A percentile compares a stretch with the other conserved stretches of the same genome.
Conservation (phyloP, 2,329 filamentous ascomycete genomes). For the Neopestalotiopsis rosae region DNA sequence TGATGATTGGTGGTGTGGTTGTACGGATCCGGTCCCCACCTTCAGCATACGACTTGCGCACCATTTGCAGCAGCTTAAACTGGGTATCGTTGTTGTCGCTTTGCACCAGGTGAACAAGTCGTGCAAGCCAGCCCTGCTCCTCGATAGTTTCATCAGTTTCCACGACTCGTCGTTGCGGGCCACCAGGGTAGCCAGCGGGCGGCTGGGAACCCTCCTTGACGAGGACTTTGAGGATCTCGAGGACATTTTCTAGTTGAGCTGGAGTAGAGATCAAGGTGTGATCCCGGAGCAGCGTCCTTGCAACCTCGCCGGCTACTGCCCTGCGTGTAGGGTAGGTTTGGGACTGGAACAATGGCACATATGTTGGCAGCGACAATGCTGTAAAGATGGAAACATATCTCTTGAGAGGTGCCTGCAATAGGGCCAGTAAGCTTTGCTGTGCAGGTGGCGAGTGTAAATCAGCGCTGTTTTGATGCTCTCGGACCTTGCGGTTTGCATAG, state of each 20-base stretch:
- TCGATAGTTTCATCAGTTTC: conserved; percentile 98
- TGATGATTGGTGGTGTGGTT: conserved; percentile 91
- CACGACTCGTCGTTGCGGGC: conserved; percentile 72
- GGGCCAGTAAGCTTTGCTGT: conserved; percentile 86
- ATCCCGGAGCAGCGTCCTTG: conserved; percentile 80
- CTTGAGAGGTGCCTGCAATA: conserved; percentile 89
- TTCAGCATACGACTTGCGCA: conserved; percentile 84
- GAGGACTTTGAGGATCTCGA: conserved; percentile 87
- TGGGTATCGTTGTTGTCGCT: conserved; percentile 90
- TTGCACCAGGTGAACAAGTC: conserved; percentile 87
- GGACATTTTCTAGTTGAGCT: conserved; percentile 83
- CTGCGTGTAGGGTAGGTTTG: conserved; percentile 93
- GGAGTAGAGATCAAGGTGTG: conserved; percentile 79
- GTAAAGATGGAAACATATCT: conserved; percentile 95
- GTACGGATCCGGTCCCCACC: conserved; percentile 96
- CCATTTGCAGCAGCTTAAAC: conserved; percentile 89
- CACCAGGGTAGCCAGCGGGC: conserved; percentile 82
- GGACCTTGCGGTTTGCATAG: conserved; percentile 85
- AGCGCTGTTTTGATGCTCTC: conserved; percentile 91
- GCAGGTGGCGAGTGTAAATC: conserved; percentile 88
- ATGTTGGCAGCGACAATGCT: conserved; percentile 90
- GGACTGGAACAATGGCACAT: conserved; percentile 85
- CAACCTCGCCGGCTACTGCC: conserved; percentile 88
- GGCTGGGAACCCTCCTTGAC: conserved; percentile 91
- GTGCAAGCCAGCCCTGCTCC: conserved; percentile 95